phyloP scores from a whole-genome alignment of 2,329 filamentous ascomycete species.

The Cladobotryum protrusum region DNA sequence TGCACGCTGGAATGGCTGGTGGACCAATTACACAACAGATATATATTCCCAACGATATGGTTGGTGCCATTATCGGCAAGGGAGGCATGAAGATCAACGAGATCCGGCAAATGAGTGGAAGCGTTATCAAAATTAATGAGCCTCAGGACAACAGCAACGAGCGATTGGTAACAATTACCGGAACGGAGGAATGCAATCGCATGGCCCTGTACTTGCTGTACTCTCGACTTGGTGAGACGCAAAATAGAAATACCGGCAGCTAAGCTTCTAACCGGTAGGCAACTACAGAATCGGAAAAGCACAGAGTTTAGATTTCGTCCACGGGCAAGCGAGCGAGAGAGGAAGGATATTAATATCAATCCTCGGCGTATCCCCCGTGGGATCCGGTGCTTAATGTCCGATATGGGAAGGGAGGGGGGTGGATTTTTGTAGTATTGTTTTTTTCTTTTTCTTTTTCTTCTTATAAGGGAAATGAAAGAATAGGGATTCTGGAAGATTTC shows the following conservation, averaged over 20 bases:
- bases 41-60: slow-evolving; percentile 99
- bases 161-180: slow-evolving; percentile 92
- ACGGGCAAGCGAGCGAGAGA: background rate
- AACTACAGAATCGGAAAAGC: slow-evolving; percentile 39
- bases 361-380: no score
- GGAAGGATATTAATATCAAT: background rate
- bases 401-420: background rate
- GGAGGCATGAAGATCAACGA: slow-evolving; percentile 99
- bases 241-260: slow-evolving; percentile 18
- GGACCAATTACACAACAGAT: slow-evolving; percentile 91
- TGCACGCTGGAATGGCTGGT: slow-evolving; percentile 55
- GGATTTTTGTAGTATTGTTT: background rate
- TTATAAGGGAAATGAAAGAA: background rate
- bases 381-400: no score
- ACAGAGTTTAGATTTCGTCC: slow-evolving; percentile 28
- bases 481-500: background rate
- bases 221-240: slow-evolving; percentile 76
- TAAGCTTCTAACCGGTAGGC: slow-evolving; percentile 22
- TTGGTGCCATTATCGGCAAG: slow-evolving; percentile 97
- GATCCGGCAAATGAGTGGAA: slow-evolving; percentile 92
- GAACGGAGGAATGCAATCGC: slow-evolving; percentile 96
- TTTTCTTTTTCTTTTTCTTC: background rate
- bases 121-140: slow-evolving; percentile 99
- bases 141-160: slow-evolving; percentile 99
- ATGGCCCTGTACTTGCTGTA: slow-evolving; percentile 99